Percentiles rank a stretch among this genome's conserved stretches.
Evolutionary conservation across 805 yeast species (phyloP).

Genomic region (Komagataella pseudopastoris): DNA sequence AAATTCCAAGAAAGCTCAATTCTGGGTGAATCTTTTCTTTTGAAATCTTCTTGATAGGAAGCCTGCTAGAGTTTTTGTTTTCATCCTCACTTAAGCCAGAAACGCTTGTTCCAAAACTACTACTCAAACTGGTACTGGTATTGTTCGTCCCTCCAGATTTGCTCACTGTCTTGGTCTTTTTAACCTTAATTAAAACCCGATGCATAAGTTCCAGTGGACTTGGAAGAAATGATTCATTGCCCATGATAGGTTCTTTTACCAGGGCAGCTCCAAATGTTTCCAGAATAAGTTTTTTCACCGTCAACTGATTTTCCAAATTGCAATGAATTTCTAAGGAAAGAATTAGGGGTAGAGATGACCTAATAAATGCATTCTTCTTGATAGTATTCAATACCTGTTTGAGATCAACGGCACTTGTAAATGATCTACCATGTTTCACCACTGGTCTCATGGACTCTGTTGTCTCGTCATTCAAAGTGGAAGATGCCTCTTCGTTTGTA

Average conservation of each 20-base stretch:
- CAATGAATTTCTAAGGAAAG: constrained; percentile 82
- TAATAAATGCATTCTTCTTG: constrained; percentile 76
- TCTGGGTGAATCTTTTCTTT: constrained; percentile 19
- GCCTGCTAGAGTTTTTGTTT: constrained; percentile 5
- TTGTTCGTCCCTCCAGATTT: constrained; percentile 3
- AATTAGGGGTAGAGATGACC: constrained; percentile 76
- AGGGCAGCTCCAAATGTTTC: constrained; percentile 48
- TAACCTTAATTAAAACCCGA: constrained; percentile 66
- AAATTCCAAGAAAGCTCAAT: constrained; percentile 53
- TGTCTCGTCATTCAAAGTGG: constrained; percentile 14
- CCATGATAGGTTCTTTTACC: constrained; percentile 23
- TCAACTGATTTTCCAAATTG: constrained; percentile 48
- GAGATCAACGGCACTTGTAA: constrained; percentile 64
- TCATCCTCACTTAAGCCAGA: constrained; percentile 5
- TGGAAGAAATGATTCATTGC: constrained; percentile 30
- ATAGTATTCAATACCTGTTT: constrained; percentile 59
- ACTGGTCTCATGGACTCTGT: constrained; percentile 47
- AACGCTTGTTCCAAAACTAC: constrained; percentile 15
- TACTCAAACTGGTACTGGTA: constrained; percentile 13
- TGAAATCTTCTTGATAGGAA: constrained; percentile 1
- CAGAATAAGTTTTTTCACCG: constrained; percentile 36
- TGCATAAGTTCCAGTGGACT: constrained; percentile 64
- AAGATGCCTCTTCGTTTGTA: not conserved
- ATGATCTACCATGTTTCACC: constrained; percentile 81
- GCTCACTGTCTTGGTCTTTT: constrained; percentile 27